A percentile compares a stretch with the other conserved stretches of the same genome.
phyloP scores from a whole-genome alignment of 129 eudicot species.

The Solidago caesia region DNA sequence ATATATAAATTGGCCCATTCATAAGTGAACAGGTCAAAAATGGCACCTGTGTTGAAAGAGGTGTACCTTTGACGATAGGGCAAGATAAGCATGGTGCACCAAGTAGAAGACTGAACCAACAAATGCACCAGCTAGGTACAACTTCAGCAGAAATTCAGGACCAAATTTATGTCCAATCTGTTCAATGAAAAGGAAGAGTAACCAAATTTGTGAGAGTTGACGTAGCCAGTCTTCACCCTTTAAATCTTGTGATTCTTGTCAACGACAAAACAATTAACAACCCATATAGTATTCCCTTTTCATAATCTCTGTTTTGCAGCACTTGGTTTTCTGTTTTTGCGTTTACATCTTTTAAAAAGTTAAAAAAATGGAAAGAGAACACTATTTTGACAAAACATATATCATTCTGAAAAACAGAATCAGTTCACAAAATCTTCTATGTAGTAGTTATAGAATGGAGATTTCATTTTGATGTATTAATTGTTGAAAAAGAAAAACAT shows the following conservation, averaged over 20 bases:
- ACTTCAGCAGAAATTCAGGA: slow-evolving; percentile 59
- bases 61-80: slow-evolving; percentile 52
- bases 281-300: too few relatives aligned
- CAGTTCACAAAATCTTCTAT: background rate
- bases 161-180: slow-evolving; percentile 82
- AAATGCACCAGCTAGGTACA: slow-evolving; percentile 80
- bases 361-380: too few relatives aligned
- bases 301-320: too few relatives aligned
- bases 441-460: background rate
- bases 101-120: slow-evolving; percentile 75
- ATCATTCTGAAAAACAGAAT: background rate
- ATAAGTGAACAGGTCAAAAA: too few relatives aligned
- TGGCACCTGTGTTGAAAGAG: background rate
- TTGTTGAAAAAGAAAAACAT: background rate
- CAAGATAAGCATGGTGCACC: slow-evolving; percentile 62
- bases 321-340: too few relatives aligned
- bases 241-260: too few relatives aligned
- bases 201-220: background rate
- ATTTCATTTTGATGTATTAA: background rate
- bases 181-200: slow-evolving; percentile 17
- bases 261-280: too few relatives aligned
- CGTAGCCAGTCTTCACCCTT: background rate
- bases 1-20: too few relatives aligned
- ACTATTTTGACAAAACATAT: too few relatives aligned
- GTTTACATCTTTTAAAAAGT: too few relatives aligned